Base-by-base conservation (phyloP, 2,329 filamentous ascomycete species). In the Penicillium sp. region DNA sequence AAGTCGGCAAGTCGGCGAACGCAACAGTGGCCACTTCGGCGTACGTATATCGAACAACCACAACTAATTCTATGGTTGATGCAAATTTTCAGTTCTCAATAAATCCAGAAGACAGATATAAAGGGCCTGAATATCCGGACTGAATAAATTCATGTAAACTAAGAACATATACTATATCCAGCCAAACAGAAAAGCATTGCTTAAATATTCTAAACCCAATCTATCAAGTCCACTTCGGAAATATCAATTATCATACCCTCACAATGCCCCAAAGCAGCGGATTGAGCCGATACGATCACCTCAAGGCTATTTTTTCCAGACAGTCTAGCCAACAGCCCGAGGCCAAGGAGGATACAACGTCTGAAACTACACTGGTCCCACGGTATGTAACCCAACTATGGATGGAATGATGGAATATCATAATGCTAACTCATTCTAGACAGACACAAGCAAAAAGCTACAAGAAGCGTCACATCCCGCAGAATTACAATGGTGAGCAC, bases 301-400 rank as follows among this genome's bases (percentile, higher is more conserved):
- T 56, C 18, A 56, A 56, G 29, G 40, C 47, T 42, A 14, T 56
- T 4, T 56, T 56, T 20, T 34, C 53, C 18, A 32, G 53, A 22
- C 34, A 31, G 11, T 16, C 16, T 13, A 46, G 42, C 29, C 53
- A 46, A 38, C 20, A 40, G n/a, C 4, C 32, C 2, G 35, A 38
- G 35, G 22, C 11, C 24, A 51, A 50, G 22, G 47, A 51, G 20
- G 53, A 56, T 52, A 7, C 53, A 11, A 46, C 29, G 26, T 56
- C 53, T 2, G 47, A 56, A 22, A 47, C 38, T 43, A 52, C 53
- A 26, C 34, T 56, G 5, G 40, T 51, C 22, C 34, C 53, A 29
- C 22, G 13, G 53, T 56, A 46, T 18, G 42, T 9, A 34, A 13
- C 29, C 29, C 5, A 52, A 26, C 9, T 40, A n/a, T 22, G 37